Base-by-base conservation (phyloP, 1,284 basidiomycete genomes). In the Microbotryum lychnidis-dioicae region DNA sequence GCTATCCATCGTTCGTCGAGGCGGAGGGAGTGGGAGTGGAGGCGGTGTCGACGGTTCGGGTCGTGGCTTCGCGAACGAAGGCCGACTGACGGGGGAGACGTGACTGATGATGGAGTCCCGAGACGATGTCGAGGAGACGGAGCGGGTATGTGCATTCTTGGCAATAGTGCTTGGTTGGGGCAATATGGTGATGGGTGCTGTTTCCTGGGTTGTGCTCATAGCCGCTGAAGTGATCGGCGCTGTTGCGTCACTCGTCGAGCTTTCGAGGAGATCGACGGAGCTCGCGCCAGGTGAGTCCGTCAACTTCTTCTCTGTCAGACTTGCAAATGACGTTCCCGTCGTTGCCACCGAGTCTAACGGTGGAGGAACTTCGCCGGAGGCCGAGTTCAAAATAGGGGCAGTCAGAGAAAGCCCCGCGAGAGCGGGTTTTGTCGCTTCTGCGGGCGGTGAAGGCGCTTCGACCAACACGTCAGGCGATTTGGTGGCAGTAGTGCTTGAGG, bases 1-100 rank as follows among this genome's bases (percentile, higher is more conserved):
- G 37, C 37, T 58, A 42, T 47, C 57, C 54, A 14, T 57, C 54
- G 33, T 42, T 59, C 47, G 57, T 50, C n/a, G 66, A 60, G 21
- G 66, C 56, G 14, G 67, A 42, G 46, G 58, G 21, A 37, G 53
- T 20, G 57, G 60, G 27, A 14, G n/a, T n/a, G 31, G 47, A 44
- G 45, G 53, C 25, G 45, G 54, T 48, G 33, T 33, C 21, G 45
- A 23, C 44, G 52, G 21, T 23, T 33, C 57, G 5, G 25, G 48
- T 33, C 7, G 46, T 47, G 14, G 59, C 44, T 62, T 60, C 52
- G 69, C 29, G 48, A 47, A n/a, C 49, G 45, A 42, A 21, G 49
- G 50, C 47, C 21, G 49, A 48, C 18, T 59, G 44, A 27, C 55
- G 58, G n/a, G 21, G 45, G 27, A 37, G 29, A 16, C 44, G 9